A percentile compares a stretch with the other conserved stretches of the same genome.
Evolutionary conservation across 1,284 basidiomycete species (phyloP).

Genomic region (Mycena citricolor): DNA sequence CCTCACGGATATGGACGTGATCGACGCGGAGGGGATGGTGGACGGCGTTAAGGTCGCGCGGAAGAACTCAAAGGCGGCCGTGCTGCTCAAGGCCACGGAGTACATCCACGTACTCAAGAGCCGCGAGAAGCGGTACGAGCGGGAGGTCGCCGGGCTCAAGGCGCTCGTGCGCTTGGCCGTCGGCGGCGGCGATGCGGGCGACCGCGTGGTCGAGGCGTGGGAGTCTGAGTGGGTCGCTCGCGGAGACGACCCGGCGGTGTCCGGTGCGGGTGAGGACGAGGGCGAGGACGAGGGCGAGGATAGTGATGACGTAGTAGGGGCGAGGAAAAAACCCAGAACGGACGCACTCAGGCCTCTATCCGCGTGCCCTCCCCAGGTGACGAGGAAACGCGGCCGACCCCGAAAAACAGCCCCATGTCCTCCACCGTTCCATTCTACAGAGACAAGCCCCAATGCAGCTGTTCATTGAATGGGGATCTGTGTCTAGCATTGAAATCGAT

Average conservation of each 20-base stretch:
- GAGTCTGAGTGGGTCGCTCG: slow-evolving; percentile 68
- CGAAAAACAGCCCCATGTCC: too few relatives aligned
- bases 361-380: too few relatives aligned
- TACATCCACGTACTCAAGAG: slow-evolving; percentile 81
- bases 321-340: too few relatives aligned
- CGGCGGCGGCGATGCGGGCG: slow-evolving; percentile 66
- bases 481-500: too few relatives aligned
- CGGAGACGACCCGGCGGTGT: slow-evolving; percentile 74
- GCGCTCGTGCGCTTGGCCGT: slow-evolving; percentile 65
- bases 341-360: too few relatives aligned
- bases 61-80: slow-evolving; percentile 82
- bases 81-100: slow-evolving; percentile 80
- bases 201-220: slow-evolving; percentile 71
- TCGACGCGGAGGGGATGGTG: slow-evolving; percentile 74
- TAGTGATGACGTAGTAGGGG: too few relatives aligned
- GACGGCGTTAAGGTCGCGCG: slow-evolving; percentile 82
- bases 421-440: too few relatives aligned
- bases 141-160: slow-evolving; percentile 72
- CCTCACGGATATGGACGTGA: slow-evolving; percentile 45
- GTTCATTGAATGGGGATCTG: too few relatives aligned
- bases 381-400: too few relatives aligned
- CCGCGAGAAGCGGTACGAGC: slow-evolving; percentile 65
- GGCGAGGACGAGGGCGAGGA: slow-evolving; percentile 58
- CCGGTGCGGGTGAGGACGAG: slow-evolving; percentile 48
- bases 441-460: too few relatives aligned